Conservation (phyloP, 257 asterid species). For the Voacanga thouarsii region DNA sequence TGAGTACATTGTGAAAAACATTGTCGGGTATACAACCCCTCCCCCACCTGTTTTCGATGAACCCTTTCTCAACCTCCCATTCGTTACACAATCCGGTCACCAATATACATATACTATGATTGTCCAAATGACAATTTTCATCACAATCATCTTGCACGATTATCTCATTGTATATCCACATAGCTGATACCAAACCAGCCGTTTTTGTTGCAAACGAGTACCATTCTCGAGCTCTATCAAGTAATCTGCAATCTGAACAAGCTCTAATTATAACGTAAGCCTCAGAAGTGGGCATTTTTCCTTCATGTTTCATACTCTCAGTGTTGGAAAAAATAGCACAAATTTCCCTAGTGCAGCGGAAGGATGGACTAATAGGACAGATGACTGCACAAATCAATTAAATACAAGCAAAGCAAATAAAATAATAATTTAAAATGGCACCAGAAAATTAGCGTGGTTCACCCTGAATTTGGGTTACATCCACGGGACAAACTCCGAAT, state of each 20-base stretch:
- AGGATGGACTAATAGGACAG: too few relatives aligned
- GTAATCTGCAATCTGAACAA: slow-evolving; percentile 48
- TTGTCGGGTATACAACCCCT: slow-evolving; percentile 69
- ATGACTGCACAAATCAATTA: too few relatives aligned
- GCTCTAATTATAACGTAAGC: slow-evolving; percentile 55
- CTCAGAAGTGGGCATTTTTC: slow-evolving; percentile 63
- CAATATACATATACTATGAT: slow-evolving; percentile 75
- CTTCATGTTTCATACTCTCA: slow-evolving; percentile 55
- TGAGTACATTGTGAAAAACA: slow-evolving; percentile 72
- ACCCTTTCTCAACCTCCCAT: slow-evolving; percentile 70
- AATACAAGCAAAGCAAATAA: too few relatives aligned
- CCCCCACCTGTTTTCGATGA: slow-evolving; percentile 87
- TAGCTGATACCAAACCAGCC: slow-evolving; percentile 39
- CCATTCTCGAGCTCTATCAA: slow-evolving; percentile 60
- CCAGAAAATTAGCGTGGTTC: too few relatives aligned
- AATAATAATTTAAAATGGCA: too few relatives aligned
- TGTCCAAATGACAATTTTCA: slow-evolving; percentile 46
- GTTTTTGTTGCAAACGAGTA: slow-evolving; percentile 45
- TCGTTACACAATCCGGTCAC: slow-evolving; percentile 73
- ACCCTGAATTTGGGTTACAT: too few relatives aligned
- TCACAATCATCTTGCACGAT: slow-evolving; percentile 36
- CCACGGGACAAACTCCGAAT: too few relatives aligned
- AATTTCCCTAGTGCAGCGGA: too few relatives aligned
- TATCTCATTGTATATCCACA: slow-evolving; percentile 58
- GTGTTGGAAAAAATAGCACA: too few relatives aligned